Evolutionary conservation across 345 rosid species (phyloP), one percentile per base, ranked within the genome.

Genomic region (Ceriops zippeliana): DNA sequence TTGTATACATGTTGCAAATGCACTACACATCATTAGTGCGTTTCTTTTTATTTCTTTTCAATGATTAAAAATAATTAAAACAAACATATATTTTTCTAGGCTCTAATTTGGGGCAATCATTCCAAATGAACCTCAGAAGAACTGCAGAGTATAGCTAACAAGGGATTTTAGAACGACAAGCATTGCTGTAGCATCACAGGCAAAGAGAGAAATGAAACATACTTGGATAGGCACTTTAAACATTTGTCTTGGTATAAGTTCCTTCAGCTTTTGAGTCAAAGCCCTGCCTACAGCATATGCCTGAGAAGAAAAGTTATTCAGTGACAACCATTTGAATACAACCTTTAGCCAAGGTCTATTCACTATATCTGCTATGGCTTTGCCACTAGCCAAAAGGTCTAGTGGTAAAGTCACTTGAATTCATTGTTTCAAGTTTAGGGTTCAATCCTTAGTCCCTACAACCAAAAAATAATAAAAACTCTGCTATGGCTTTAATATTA

Each of bases 221-320:
- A 93, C 98, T 82, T 95, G 99, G 76, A 95, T 91, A 58, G 99
- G 99, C 62, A 95, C 82, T 95, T 91, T 95, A 83, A 95, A 95
- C 97, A 91, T 89, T 76, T 95, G 99, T 52, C 97, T 78, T 63
- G 99, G 99, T 79, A 95, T 95, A 66, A 95, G 97, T 85, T 95
- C 98, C 84, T 91, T 93, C 72, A 93, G 80, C 82, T 86, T 93
- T 76, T 85, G 97, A 68, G 96, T 89, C 84, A 95, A 87, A 62
- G 99, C 99, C 80, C 99, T 88, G 51, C 99, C 99, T 17, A 95
- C 83, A 19, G 86, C 58, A 80, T 95, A 95, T 68, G 99, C 99
- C 99, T 95, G 87, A 67, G 68, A 76, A n/a, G 53, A 62, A 58
- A 78, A 63, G 54, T 37, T 46, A 31, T 69, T 47, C 27, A 73